Evolutionary conservation across 2,329 filamentous ascomycete genomes (phyloP), one percentile per base, ranked within the genome.

Genomic region (Penicillium verrucosum): DNA sequence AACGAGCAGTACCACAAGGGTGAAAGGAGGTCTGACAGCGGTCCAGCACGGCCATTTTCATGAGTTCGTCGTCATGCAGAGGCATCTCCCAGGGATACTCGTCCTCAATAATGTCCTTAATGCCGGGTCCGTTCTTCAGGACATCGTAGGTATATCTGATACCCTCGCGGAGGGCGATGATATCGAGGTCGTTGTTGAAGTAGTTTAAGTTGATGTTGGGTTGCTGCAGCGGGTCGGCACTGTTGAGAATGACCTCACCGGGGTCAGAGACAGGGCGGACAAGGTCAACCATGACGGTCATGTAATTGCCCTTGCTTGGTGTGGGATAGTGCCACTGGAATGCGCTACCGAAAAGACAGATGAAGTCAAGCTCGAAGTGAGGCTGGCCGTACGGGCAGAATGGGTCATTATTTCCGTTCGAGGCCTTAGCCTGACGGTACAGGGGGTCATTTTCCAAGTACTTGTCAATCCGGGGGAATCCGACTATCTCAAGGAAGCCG

Each of bases 51-150:
- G 77, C 72, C 48, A 76, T 75, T 41, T 81, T 79, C 83, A 87
- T 86, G 1, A 73, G 79, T 55, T 81, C 78, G 50, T 86, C 82
- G 1, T 77, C 77, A 12, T 82, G 65, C 2, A 80, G 75, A 0
- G 84, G 83, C 81, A 87, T 84, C 0, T 77, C 71, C 82, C 82
- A 86, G 0, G 84, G 85, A 65, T 86, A 87, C 76, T 75, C 72
- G 8, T 48, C 60, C 6, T 61, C 59, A 21, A 75, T 59, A 21
- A 75, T 60, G 47, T 75, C 73, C 61, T 74, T 83, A 70, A 87
- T 81, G 1, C 80, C 82, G 1, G 81, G 80, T 1, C 84, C 83
- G 8, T 78, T 80, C 41, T 74, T 82, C 2, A 87, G 63, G n/a
- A 87, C 72, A 60, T 87, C 82, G 40, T 75, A 80, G 8, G 75